Evolutionary conservation across 805 yeast species (phyloP), one percentile per base, ranked within the genome.

Genomic region (Peterozyma toletana): DNA sequence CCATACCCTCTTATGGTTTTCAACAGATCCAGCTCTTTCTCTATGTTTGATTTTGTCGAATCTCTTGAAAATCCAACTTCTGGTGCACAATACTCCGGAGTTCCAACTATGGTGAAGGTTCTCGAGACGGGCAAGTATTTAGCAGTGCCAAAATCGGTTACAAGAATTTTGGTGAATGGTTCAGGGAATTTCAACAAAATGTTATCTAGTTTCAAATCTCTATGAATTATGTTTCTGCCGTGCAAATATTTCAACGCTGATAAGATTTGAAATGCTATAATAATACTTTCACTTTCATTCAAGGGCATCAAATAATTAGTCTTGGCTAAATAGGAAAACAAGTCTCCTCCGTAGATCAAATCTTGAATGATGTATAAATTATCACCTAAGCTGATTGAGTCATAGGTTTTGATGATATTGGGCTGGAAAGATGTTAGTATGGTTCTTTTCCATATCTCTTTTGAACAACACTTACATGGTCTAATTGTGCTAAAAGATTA

Each of bases 51-150:
- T n/a, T 48, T 43, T 34, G 54, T 43, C 39, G 61, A 55, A 30
- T 59, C 56, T 9, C 57, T 55, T 38, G 59, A 66, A 42, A 76
- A 66, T 1, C 81, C 78, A 10, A 82, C 78, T 52, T 82, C 88
- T 0, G 89, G 89, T 1, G 89, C 88, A 45, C 80, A 72, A 52
- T 82, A 82, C 54, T 82, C 88, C 0, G 83, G 79, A 0, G 88
- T 82, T 2, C 64, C 64, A 11, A 60, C 60, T 31, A 55, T 48
- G 0, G 64, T 58, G 31, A 37, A 31, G 11, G 35, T 35, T 17
- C 39, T 16, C 11, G 38, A 35, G 6, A 21, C 30, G 15, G 41
- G 38, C 15, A 42, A 11, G 3, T 11, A 48, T 43, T 61, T 64
- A 0, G 73, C 71, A 35, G 65, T 63, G 0, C 90, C 90, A 60